These are phyloP conservation scores for Tothia fuscella DNA, from an alignment of 2,329 filamentous ascomycete genomes.

Conservation along the genomic window DNA sequence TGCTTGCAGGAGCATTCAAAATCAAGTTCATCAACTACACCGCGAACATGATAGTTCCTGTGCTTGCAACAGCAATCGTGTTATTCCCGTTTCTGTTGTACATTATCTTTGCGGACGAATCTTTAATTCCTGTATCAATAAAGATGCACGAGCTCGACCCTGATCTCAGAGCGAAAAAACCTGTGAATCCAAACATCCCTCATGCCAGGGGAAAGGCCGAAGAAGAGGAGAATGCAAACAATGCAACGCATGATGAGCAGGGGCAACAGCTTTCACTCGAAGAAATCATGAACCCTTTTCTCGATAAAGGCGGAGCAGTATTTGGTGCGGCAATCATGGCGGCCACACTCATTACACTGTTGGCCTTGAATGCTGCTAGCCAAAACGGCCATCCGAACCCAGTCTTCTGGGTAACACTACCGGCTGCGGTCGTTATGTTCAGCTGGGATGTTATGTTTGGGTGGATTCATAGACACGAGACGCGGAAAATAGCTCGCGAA, in stretches of 20 bases:
- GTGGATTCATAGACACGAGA: conserved; percentile 51
- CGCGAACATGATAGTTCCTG: conserved; percentile 65
- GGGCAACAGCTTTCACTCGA: conserved; percentile 49
- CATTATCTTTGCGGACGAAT: conserved; percentile 52
- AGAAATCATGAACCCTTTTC: conserved; percentile 64
- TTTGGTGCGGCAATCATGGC: conserved; percentile 58
- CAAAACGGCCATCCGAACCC: conserved; percentile 38
- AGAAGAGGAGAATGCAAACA: conserved; percentile 31
- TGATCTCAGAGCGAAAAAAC: conserved; percentile 34
- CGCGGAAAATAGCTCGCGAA: conserved; percentile 47
- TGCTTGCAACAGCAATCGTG: conserved; percentile 53
- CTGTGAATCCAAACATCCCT: conserved; percentile 63
- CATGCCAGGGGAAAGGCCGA: conserved; percentile 44
- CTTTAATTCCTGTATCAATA: conserved; percentile 53
- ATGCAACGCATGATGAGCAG: conserved; percentile 36
- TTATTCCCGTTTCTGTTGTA: conserved; percentile 60
- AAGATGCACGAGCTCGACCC: conserved; percentile 55
- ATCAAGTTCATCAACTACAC: conserved; percentile 65
- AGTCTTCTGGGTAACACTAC: conserved; percentile 58
- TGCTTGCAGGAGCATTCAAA: conserved; percentile 58
- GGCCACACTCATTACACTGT: conserved; percentile 50
- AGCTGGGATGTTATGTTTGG: conserved; percentile 54
- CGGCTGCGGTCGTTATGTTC: conserved; percentile 56
- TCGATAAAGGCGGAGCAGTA: conserved; percentile 53
- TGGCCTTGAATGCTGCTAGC: conserved; percentile 53